A percentile compares a stretch with the other conserved stretches of the same genome.
Conservation (phyloP, 1,284 basidiomycete species). For the Microbotryum violaceum region DNA sequence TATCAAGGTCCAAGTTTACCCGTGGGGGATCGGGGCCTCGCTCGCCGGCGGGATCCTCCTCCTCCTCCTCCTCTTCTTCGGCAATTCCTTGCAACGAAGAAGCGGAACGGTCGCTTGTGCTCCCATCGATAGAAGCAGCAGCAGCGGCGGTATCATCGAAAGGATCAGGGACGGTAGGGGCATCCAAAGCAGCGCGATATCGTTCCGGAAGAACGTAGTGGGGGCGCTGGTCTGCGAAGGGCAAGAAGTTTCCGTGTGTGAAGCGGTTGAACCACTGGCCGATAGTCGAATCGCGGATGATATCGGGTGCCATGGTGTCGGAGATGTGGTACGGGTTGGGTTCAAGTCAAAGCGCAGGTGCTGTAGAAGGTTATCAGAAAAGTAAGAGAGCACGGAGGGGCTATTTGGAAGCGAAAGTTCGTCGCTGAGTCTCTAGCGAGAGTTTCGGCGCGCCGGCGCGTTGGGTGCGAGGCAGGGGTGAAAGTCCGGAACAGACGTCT, state of each 20-base stretch:
- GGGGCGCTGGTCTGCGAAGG: slow-evolving; percentile 30
- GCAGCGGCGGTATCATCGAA: neutral
- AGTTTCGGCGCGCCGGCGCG: no score
- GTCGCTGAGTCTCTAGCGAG: no score
- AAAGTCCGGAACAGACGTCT: no score
- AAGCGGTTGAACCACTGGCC: slow-evolving; percentile 27
- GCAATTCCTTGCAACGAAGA: neutral
- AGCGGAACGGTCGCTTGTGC: neutral
- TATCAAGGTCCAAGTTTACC: no score
- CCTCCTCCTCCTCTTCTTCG: neutral
- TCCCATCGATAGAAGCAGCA: neutral
- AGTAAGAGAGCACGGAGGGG: no score
- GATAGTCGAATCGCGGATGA: slow-evolving; percentile 31
- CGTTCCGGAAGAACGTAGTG: slow-evolving; percentile 25
- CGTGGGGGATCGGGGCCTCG: no score
- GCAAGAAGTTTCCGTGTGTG: slow-evolving; percentile 23
- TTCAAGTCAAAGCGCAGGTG: no score
- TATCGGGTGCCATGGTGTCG: slow-evolving; percentile 8
- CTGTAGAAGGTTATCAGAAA: no score
- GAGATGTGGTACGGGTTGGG: no score
- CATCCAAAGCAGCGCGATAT: slow-evolving; percentile 14
- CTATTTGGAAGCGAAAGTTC: no score
- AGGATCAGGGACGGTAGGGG: no score
- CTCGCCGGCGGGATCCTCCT: neutral
- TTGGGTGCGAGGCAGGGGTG: no score